A percentile compares a stretch with the other conserved stretches of the same genome.
Conservation (phyloP, 495 filamentous ascomycete species). For the Apiosordaria backusii region DNA sequence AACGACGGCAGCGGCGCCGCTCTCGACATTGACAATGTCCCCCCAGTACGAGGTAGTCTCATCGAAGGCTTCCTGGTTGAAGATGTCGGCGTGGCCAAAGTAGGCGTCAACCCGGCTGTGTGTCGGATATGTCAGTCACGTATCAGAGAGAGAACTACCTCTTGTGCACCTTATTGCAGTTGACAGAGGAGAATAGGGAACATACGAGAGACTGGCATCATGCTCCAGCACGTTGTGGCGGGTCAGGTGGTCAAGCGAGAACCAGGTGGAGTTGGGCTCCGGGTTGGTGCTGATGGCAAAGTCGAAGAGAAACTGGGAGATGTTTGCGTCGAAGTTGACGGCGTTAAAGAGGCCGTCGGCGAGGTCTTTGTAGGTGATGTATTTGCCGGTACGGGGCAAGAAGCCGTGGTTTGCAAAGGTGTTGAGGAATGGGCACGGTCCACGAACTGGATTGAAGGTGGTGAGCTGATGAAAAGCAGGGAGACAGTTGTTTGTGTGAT, state of each 20-base stretch:
- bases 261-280: slow-evolving; percentile 46
- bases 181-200: slow-evolving; percentile 1
- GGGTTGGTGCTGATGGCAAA: slow-evolving; percentile 47
- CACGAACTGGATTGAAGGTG: slow-evolving; percentile 20
- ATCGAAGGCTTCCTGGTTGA: slow-evolving; percentile 48
- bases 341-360: slow-evolving; percentile 37
- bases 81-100: slow-evolving; percentile 42
- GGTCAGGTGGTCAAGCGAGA: slow-evolving; percentile 47
- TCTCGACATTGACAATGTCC: slow-evolving; percentile 34
- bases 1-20: slow-evolving; percentile 42
- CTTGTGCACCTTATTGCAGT: no score
- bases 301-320: slow-evolving; percentile 39
- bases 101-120: slow-evolving; percentile 42
- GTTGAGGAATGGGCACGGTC: slow-evolving; percentile 42
- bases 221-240: slow-evolving; percentile 47
- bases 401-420: slow-evolving; percentile 39
- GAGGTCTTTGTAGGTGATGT: slow-evolving; percentile 35
- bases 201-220: slow-evolving; percentile 50
- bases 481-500: not conserved
- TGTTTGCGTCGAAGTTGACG: slow-evolving; percentile 41
- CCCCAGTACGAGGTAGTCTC: slow-evolving; percentile 45
- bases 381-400: slow-evolving; percentile 36
- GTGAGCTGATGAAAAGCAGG: not conserved
- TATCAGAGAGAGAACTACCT: no score
- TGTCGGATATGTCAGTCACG: not conserved